Evolutionary conservation across 331 rosid species (phyloP).

Genomic region (Quercus lobata): DNA sequence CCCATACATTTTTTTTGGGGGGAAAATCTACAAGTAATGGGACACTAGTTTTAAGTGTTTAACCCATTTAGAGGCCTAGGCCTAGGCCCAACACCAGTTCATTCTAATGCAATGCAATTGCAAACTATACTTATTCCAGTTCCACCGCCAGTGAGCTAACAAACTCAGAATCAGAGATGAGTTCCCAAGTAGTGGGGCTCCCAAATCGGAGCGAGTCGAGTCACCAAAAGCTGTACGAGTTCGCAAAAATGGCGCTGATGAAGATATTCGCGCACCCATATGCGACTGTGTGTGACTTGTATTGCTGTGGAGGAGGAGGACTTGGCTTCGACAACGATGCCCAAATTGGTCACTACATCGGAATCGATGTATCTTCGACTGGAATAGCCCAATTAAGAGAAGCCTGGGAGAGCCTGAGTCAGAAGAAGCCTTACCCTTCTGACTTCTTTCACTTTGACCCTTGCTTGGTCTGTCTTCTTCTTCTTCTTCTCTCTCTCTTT

Average conservation of each 20-base stretch:
- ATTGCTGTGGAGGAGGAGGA: conserved; percentile 56
- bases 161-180: conserved; percentile 28
- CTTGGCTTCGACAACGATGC: conserved; percentile 59
- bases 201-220: conserved; percentile 53
- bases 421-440: conserved; percentile 53
- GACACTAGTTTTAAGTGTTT: too few relatives aligned
- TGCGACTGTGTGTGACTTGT: conserved; percentile 83
- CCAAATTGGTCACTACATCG: conserved; percentile 85
- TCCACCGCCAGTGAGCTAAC: neutral
- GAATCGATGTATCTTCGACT: conserved; percentile 74
- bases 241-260: conserved; percentile 67
- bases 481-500: neutral
- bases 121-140: neutral
- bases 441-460: conserved; percentile 85
- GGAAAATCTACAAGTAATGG: too few relatives aligned
- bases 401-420: conserved; percentile 68
- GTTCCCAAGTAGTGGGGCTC: conserved; percentile 29
- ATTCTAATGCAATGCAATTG: too few relatives aligned
- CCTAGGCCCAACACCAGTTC: too few relatives aligned
- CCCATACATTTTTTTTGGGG: too few relatives aligned
- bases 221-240: conserved; percentile 76
- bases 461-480: conserved; percentile 42
- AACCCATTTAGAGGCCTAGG: too few relatives aligned
- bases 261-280: conserved; percentile 88
- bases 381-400: conserved; percentile 63